These are phyloP conservation scores for Penicillium soppii DNA, from an alignment of 495 filamentous ascomycete species.

Conservation along the genomic window DNA sequence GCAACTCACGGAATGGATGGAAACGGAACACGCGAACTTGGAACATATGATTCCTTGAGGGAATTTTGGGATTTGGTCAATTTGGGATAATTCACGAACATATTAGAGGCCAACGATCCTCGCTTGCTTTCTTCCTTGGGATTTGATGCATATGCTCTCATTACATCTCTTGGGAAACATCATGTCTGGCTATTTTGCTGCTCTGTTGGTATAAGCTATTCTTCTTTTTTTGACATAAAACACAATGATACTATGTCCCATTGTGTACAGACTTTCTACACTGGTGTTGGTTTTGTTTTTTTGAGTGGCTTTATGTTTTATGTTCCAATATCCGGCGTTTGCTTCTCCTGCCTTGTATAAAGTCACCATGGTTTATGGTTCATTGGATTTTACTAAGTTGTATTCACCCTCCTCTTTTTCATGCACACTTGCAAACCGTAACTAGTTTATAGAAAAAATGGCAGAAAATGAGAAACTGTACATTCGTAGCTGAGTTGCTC, in stretches of 20 bases:
- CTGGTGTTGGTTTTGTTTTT: background rate
- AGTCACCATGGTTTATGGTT: background rate
- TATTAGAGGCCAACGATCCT: constrained; percentile 20
- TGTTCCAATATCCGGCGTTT: background rate
- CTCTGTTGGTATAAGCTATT: background rate
- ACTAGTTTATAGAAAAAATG: background rate
- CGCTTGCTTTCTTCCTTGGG: background rate
- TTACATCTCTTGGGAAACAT: background rate
- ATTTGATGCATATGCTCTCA: background rate
- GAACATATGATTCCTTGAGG: constrained; percentile 8
- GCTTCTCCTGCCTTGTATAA: background rate
- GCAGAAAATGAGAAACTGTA: background rate
- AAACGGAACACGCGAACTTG: constrained; percentile 18
- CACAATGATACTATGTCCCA: background rate
- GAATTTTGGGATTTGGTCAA: constrained; percentile 21
- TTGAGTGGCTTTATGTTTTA: constrained; percentile 1
- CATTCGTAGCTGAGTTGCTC: too few species aligned
- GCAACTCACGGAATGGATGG: constrained; percentile 10
- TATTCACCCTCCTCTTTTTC: background rate
- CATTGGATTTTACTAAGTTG: background rate
- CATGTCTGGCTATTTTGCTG: background rate
- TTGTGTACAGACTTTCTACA: constrained; percentile 2
- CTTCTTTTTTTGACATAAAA: background rate
- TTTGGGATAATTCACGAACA: constrained; percentile 19
- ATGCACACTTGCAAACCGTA: background rate